These are phyloP conservation scores for Sporothrix pseudoabietina DNA, from an alignment of 2,329 filamentous ascomycete species.

Conservation along the genomic window DNA sequence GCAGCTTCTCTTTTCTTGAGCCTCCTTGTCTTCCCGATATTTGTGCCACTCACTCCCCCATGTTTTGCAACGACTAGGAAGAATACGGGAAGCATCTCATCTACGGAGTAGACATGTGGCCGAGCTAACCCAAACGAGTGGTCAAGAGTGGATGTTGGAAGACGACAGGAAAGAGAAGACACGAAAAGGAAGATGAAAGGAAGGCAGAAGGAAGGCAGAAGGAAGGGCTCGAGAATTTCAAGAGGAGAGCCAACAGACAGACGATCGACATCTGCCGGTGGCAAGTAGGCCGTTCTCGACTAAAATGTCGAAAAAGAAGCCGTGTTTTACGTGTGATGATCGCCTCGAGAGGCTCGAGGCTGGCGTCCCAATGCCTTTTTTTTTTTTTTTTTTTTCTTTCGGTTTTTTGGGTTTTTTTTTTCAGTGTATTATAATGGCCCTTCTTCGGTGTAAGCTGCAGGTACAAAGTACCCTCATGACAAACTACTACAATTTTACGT, in stretches of 20 bases:
- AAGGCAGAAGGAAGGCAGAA: background rate
- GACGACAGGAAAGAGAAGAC: background rate
- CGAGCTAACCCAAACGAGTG: slow-evolving; percentile 19
- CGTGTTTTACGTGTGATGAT: slow-evolving; percentile 20
- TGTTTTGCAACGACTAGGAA: slow-evolving; percentile 20
- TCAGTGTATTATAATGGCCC: background rate
- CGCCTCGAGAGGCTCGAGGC: background rate
- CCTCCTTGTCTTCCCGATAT: slow-evolving; percentile 14
- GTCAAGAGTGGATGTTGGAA: slow-evolving; percentile 10
- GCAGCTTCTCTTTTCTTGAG: background rate
- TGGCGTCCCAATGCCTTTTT: slow-evolving; percentile 1
- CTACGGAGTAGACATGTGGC: slow-evolving; percentile 9
- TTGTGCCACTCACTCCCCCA: slow-evolving; percentile 14
- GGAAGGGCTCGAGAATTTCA: background rate
- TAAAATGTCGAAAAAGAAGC: background rate
- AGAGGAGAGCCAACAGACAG: background rate
- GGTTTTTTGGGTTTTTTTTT: no score
- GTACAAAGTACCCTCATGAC: background rate
- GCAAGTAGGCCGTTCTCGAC: background rate
- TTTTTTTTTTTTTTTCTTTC: no score
- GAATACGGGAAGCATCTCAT: slow-evolving; percentile 1
- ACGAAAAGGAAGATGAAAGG: background rate
- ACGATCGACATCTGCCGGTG: slow-evolving; percentile 7
- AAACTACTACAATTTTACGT: background rate
- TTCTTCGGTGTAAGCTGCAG: background rate